These are phyloP conservation scores for Mortierella alpina DNA, from an alignment of 192 early-diverging fungal genomes.

Conservation along the genomic window DNA sequence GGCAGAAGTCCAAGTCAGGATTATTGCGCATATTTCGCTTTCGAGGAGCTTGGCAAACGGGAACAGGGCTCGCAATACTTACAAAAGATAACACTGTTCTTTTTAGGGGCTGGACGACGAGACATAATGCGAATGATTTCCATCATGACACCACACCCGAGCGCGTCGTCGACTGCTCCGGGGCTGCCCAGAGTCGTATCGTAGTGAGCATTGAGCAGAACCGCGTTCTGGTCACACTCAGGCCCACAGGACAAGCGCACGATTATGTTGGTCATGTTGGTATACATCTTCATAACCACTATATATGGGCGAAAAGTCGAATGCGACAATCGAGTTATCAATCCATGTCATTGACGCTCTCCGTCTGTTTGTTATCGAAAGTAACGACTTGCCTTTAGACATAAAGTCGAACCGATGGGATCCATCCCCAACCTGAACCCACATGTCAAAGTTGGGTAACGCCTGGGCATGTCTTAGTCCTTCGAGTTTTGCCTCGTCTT, in stretches of 20 bases:
- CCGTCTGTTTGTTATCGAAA: background rate
- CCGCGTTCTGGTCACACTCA: conserved; percentile 68
- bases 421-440: conserved; percentile 65
- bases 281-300: conserved; percentile 73
- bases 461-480: conserved; percentile 8
- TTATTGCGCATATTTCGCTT: too few relatives aligned
- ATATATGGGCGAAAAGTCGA: background rate
- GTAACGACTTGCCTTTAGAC: conserved; percentile 59
- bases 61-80: conserved; percentile 17
- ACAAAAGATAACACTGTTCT: conserved; percentile 64
- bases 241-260: conserved; percentile 74
- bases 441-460: conserved; percentile 62
- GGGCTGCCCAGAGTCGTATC: conserved; percentile 70
- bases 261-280: conserved; percentile 76
- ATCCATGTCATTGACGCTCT: background rate
- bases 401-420: conserved; percentile 76
- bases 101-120: conserved; percentile 48
- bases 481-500: conserved; percentile 8
- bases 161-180: conserved; percentile 73
- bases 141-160: conserved; percentile 75
- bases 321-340: conserved; percentile 1
- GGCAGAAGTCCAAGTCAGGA: background rate
- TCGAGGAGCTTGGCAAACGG: background rate
- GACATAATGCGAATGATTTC: conserved; percentile 67
- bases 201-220: conserved; percentile 77